A percentile compares a stretch with the other conserved stretches of the same genome.
Evolutionary conservation across 1,139 yeast species (phyloP).

Genomic region (Kodamaea arcana): DNA sequence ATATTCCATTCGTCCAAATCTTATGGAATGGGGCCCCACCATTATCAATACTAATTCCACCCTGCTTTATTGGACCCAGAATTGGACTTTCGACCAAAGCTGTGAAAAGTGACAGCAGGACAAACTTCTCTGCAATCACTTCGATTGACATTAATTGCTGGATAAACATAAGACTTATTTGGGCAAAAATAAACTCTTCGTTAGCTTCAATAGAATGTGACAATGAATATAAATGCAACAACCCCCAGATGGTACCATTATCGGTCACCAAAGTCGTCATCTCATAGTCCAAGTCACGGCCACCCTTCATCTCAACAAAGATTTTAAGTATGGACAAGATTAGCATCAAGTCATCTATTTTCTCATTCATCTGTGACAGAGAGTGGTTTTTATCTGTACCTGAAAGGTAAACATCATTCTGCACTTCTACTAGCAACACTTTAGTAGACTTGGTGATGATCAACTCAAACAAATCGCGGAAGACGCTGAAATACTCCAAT

Average conservation of each 20-base stretch:
- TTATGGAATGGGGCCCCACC: conserved; percentile 54
- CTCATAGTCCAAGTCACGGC: conserved; percentile 45
- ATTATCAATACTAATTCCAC: conserved; percentile 48
- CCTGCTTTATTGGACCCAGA: conserved; percentile 62
- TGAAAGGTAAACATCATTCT: conserved; percentile 47
- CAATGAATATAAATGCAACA: conserved; percentile 63
- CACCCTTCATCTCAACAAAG: conserved; percentile 49
- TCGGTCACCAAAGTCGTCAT: conserved; percentile 53
- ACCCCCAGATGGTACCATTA: conserved; percentile 57
- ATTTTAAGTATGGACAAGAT: conserved; percentile 60
- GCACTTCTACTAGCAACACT: conserved; percentile 52
- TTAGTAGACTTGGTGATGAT: conserved; percentile 60
- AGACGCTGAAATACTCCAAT: conserved; percentile 46
- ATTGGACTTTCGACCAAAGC: conserved; percentile 72
- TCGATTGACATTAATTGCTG: conserved; percentile 65
- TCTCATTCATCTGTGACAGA: conserved; percentile 32
- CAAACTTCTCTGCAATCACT: conserved; percentile 61
- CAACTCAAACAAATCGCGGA: conserved; percentile 53
- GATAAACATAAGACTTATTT: conserved; percentile 63
- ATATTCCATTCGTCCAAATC: conserved; percentile 78
- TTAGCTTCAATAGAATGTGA: conserved; percentile 60
- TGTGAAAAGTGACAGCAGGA: conserved; percentile 63
- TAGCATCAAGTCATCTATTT: conserved; percentile 62
- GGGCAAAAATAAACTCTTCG: conserved; percentile 69
- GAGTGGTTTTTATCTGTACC: conserved; percentile 29